Conservation (phyloP, 2,329 filamentous ascomycete species). For the Ophiostoma ulmi region DNA sequence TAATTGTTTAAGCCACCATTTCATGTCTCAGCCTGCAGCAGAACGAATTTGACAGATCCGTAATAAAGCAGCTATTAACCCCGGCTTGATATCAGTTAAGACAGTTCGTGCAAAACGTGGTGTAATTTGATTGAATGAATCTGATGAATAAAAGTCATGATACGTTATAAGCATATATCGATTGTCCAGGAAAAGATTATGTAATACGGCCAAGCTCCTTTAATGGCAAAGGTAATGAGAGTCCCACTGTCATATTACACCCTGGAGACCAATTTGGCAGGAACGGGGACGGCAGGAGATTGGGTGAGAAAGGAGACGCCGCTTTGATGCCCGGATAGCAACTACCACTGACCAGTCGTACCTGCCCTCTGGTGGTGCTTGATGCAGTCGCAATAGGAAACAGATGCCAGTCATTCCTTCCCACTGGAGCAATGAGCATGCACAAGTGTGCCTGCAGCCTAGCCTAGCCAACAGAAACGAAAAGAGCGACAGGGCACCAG, state of each 20-base stretch:
- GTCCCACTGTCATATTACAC: constrained; percentile 7
- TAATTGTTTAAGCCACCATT: not conserved
- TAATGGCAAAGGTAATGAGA: not conserved
- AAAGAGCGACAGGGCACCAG: constrained; percentile 4
- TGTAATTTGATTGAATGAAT: not conserved
- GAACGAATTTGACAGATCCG: not conserved
- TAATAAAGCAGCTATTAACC: not conserved
- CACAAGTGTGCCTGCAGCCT: not conserved
- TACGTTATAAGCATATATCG: not conserved
- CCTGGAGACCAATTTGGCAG: constrained; percentile 11
- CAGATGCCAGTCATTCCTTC: not conserved
- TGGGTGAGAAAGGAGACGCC: not conserved
- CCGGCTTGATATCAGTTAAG: not conserved
- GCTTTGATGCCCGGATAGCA: no score
- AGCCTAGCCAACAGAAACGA: not conserved
- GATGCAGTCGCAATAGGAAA: not conserved
- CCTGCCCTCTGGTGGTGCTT: not conserved
- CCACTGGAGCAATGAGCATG: not conserved
- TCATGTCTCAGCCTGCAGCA: not conserved
- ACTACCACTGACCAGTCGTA: not conserved
- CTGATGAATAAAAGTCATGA: not conserved
- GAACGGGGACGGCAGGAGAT: constrained; percentile 8
- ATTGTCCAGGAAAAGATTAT: not conserved
- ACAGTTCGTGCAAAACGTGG: not conserved
- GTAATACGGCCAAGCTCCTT: not conserved